Percentiles rank a stretch among this genome's conserved stretches.
Conservation (phyloP, 495 filamentous ascomycete species). For the Bacidia rubella region DNA sequence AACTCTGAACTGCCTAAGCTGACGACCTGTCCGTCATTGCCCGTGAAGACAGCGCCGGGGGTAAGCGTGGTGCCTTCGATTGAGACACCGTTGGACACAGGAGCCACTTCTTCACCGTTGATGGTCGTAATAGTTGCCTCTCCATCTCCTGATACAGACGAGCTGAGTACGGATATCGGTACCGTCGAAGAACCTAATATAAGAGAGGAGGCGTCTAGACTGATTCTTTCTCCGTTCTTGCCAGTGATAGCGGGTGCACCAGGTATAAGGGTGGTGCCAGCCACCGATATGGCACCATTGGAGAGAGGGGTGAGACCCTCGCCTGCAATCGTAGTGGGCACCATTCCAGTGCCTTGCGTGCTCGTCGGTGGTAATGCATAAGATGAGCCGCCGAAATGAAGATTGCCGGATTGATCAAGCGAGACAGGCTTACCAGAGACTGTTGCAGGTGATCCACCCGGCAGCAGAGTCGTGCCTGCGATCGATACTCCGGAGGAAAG, state of each 20-base stretch:
- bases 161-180: neutral
- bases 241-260: neutral
- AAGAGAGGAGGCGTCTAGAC: conserved; percentile 8
- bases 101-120: neutral
- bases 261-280: neutral
- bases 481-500: neutral
- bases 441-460: conserved; percentile 3
- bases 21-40: neutral
- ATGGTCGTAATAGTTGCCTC: neutral
- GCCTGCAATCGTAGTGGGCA: neutral
- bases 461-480: conserved; percentile 5
- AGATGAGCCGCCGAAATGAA: conserved; percentile 3
- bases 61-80: conserved; percentile 2
- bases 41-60: neutral
- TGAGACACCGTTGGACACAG: neutral
- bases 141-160: neutral
- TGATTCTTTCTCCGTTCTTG: conserved; percentile 1
- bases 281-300: neutral
- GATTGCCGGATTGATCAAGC: neutral
- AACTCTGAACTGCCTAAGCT: neutral
- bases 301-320: neutral
- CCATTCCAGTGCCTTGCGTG: neutral
- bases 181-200: neutral
- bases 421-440: neutral
- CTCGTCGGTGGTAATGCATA: neutral